These are phyloP conservation scores for Stipa capillata DNA, from an alignment of 176 grass and related monocot species.

Conservation along the genomic window DNA sequence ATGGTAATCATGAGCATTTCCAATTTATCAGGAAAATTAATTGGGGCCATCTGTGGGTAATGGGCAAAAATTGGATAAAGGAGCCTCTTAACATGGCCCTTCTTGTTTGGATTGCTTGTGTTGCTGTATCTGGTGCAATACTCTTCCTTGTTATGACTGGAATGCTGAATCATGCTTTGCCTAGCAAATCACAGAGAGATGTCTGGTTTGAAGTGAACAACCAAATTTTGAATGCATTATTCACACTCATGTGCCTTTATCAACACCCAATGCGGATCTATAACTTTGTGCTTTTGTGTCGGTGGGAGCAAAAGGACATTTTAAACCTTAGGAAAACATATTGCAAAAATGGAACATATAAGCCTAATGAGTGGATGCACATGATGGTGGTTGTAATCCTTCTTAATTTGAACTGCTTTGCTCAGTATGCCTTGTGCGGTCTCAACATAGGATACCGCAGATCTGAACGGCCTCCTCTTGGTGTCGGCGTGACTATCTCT, in stretches of 20 bases:
- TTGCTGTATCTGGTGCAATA: constrained; percentile 72
- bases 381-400: constrained; percentile 77
- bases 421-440: constrained; percentile 73
- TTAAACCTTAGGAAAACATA: constrained; percentile 66
- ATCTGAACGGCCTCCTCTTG: constrained; percentile 52
- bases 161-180: constrained; percentile 68
- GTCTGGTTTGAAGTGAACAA: constrained; percentile 97
- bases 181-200: constrained; percentile 54
- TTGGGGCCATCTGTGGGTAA: constrained; percentile 48
- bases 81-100: constrained; percentile 78
- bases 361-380: constrained; percentile 82
- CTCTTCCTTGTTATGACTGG: constrained; percentile 82
- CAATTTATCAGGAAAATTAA: constrained; percentile 63
- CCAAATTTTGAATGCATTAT: constrained; percentile 87
- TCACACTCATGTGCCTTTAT: constrained; percentile 95
- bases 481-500: constrained; percentile 54
- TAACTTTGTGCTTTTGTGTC: constrained; percentile 62
- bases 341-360: constrained; percentile 83
- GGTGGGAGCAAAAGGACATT: constrained; percentile 64
- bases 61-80: constrained; percentile 65
- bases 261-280: constrained; percentile 70
- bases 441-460: constrained; percentile 77
- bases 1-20: constrained; percentile 30
- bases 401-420: constrained; percentile 80
- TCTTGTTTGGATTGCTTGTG: constrained; percentile 68